A percentile compares a stretch with the other conserved stretches of the same genome.
Evolutionary conservation across 805 yeast genomes (phyloP).

Genomic region (Yamadazyma olivae): DNA sequence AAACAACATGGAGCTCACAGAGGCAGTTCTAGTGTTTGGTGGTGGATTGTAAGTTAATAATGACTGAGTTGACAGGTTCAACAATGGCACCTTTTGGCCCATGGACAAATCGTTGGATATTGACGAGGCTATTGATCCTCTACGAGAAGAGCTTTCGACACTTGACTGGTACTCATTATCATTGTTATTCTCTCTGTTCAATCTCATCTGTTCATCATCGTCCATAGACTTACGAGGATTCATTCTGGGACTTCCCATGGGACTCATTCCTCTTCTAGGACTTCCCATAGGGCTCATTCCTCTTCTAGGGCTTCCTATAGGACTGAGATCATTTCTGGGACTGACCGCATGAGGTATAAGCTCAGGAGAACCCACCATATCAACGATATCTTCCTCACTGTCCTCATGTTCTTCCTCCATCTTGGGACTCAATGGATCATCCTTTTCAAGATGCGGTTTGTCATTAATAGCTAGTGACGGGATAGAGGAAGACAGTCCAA

Average conservation of each 20-base stretch:
- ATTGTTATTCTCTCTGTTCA: background rate
- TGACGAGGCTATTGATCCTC: slow-evolving; percentile 20
- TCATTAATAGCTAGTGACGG: background rate
- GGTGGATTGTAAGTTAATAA: slow-evolving; percentile 8
- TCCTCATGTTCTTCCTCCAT: slow-evolving; percentile 1
- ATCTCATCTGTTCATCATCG: background rate
- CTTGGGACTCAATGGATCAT: slow-evolving; percentile 4
- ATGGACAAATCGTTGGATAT: slow-evolving; percentile 18
- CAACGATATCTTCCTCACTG: slow-evolving; percentile 13
- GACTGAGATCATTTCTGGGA: slow-evolving; percentile 9
- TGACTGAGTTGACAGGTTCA: slow-evolving; percentile 24
- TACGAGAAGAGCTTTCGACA: slow-evolving; percentile 13
- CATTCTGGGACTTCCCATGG: slow-evolving; percentile 1
- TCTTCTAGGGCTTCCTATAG: slow-evolving; percentile 6
- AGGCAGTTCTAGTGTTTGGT: slow-evolving; percentile 16
- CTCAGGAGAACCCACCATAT: slow-evolving; percentile 10
- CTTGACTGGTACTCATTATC: slow-evolving; percentile 10
- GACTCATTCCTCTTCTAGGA: slow-evolving; percentile 5
- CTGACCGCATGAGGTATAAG: slow-evolving; percentile 11
- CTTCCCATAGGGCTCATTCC: slow-evolving; percentile 5
- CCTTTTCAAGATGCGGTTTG: background rate
- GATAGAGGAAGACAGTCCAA: background rate
- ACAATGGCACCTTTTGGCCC: slow-evolving; percentile 31
- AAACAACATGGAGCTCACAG: slow-evolving; percentile 21
- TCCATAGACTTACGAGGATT: background rate